phyloP scores from a whole-genome alignment of 148 eudicot species.

The Chenopodium formosanum region DNA sequence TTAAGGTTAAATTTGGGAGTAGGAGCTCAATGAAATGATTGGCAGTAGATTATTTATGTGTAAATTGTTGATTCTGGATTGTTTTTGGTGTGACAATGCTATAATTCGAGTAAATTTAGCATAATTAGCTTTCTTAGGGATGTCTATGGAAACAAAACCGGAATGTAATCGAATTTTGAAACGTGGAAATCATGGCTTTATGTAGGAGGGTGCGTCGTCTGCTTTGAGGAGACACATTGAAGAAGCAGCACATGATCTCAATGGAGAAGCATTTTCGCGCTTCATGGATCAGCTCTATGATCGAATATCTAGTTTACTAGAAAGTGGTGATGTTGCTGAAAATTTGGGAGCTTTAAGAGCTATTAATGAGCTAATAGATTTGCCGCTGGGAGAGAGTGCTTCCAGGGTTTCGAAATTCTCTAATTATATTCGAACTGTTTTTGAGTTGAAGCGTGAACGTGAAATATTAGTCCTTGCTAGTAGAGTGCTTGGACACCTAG shows the following conservation, averaged over 20 bases:
- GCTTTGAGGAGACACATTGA: constrained; percentile 80
- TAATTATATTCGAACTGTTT: constrained; percentile 71
- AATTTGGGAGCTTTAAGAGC: constrained; percentile 96
- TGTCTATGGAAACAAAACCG: no score
- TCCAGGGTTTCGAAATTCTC: constrained; percentile 86
- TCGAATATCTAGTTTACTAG: constrained; percentile 66
- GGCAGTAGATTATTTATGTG: background rate
- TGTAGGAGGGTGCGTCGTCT: constrained; percentile 81
- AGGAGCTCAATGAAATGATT: background rate
- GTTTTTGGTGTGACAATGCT: background rate
- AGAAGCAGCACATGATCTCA: constrained; percentile 84
- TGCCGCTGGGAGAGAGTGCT: constrained; percentile 84
- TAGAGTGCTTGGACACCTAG: constrained; percentile 90
- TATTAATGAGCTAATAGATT: constrained; percentile 84
- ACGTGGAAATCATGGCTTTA: background rate
- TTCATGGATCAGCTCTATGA: constrained; percentile 96
- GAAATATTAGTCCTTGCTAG: constrained; percentile 82
- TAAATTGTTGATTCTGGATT: background rate
- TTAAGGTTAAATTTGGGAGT: background rate
- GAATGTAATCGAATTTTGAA: background rate
- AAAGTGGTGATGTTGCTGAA: constrained; percentile 76
- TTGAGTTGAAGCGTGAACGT: constrained; percentile 82
- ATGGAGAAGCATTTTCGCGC: constrained; percentile 84
- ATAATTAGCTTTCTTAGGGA: no score
- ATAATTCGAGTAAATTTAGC: background rate